Evolutionary conservation across 106 monocot genomes (phyloP).

Genomic region (Dendrobium huoshanense): DNA sequence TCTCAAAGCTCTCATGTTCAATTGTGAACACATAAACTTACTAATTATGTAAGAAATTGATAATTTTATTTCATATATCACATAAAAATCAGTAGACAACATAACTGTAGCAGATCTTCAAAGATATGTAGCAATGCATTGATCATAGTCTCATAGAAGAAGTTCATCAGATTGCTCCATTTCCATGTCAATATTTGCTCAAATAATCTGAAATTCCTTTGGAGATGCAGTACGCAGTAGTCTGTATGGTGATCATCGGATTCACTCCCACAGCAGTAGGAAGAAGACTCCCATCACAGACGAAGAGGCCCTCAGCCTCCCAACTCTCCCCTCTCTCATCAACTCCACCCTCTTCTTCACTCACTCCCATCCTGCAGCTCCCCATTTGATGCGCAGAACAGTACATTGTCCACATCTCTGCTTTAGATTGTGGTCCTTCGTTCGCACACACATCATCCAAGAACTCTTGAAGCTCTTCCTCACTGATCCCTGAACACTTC

Average conservation of each 20-base stretch:
- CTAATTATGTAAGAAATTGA: too few relatives aligned
- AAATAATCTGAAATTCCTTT: slow-evolving; percentile 32
- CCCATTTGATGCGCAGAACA: slow-evolving; percentile 75
- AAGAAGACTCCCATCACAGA: slow-evolving; percentile 54
- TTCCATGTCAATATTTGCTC: not conserved
- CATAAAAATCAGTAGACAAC: too few relatives aligned
- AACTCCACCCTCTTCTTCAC: slow-evolving; percentile 32
- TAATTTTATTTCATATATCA: too few relatives aligned
- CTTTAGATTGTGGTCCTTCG: slow-evolving; percentile 23
- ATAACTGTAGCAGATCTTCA: too few relatives aligned
- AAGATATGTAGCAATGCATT: too few relatives aligned
- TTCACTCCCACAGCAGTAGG: slow-evolving; percentile 61
- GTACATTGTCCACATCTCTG: slow-evolving; percentile 20
- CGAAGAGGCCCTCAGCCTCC: slow-evolving; percentile 65
- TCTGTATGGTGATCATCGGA: slow-evolving; percentile 68
- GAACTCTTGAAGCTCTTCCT: slow-evolving; percentile 46
- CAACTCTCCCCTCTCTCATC: slow-evolving; percentile 62
- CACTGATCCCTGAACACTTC: slow-evolving; percentile 26
- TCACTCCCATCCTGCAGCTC: slow-evolving; percentile 58
- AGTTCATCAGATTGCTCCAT: not conserved
- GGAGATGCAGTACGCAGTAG: slow-evolving; percentile 50
- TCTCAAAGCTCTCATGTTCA: too few relatives aligned
- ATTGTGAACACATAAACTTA: too few relatives aligned
- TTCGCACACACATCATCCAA: slow-evolving; percentile 26
- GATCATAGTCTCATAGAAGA: not conserved